Conservation (phyloP, 1,284 basidiomycete genomes). For the Lentinus polychrous region DNA sequence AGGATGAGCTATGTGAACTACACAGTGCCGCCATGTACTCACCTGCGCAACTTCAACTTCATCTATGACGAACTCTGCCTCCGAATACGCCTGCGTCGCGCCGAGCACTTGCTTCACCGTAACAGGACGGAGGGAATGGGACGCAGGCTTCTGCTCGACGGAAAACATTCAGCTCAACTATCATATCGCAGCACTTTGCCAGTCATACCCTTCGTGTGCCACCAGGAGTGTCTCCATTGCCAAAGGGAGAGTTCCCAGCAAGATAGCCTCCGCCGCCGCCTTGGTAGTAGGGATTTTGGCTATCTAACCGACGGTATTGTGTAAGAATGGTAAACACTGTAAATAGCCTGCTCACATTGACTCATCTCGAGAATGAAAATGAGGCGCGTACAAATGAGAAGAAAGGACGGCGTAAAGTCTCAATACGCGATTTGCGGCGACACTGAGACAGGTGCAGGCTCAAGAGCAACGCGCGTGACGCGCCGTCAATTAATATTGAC, state of each 20-base stretch:
- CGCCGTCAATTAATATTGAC: no score
- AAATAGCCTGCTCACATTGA: constrained; percentile 28
- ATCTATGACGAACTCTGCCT: constrained; percentile 86
- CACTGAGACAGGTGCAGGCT: background rate
- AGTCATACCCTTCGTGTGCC: constrained; percentile 32
- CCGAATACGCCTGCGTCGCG: constrained; percentile 79
- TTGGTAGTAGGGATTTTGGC: constrained; percentile 32
- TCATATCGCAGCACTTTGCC: no score
- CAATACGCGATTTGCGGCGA: background rate
- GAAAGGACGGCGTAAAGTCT: no score
- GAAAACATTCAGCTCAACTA: constrained; percentile 8
- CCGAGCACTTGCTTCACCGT: constrained; percentile 77
- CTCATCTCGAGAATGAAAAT: constrained; percentile 31
- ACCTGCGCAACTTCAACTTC: constrained; percentile 80
- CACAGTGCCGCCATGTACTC: constrained; percentile 15
- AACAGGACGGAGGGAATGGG: constrained; percentile 77
- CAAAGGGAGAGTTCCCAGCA: constrained; percentile 37
- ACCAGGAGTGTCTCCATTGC: constrained; percentile 37
- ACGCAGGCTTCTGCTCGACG: constrained; percentile 22
- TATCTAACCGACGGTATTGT: constrained; percentile 6
- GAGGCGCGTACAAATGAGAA: no score
- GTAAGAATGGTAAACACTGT: background rate
- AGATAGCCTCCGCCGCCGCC: constrained; percentile 29
- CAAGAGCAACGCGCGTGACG: background rate
- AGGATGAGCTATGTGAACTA: background rate